phyloP scores from a whole-genome alignment of 179 eudicot species.

The Silene coronaria region DNA sequence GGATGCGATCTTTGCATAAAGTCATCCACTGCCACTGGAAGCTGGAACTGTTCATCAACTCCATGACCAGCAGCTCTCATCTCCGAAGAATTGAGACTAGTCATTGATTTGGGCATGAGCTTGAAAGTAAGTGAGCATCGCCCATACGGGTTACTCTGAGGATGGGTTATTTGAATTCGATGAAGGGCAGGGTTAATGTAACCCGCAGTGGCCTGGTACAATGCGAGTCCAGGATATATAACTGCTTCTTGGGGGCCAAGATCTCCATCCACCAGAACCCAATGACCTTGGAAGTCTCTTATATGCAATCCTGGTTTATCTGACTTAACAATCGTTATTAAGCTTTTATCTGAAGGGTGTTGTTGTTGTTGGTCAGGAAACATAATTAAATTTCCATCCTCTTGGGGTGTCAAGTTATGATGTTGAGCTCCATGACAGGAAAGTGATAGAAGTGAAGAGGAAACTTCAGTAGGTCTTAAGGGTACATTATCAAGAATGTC shows the following conservation, averaged over 20 bases:
- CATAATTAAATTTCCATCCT: constrained; percentile 68
- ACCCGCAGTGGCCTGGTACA: constrained; percentile 94
- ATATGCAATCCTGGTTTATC: constrained; percentile 77
- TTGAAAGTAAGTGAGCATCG: constrained; percentile 78
- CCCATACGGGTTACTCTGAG: constrained; percentile 62
- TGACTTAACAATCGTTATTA: constrained; percentile 72
- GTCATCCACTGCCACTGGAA: constrained; percentile 90
- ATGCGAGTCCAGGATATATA: constrained; percentile 81
- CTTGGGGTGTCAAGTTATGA: constrained; percentile 62
- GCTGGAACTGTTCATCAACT: constrained; percentile 93
- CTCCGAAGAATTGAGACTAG: constrained; percentile 75
- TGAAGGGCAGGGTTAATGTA: constrained; percentile 69
- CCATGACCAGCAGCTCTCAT: constrained; percentile 99
- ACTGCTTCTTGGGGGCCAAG: constrained; percentile 88
- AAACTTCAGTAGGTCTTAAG: constrained; percentile 67
- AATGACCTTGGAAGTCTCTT: constrained; percentile 76
- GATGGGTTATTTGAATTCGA: constrained; percentile 52
- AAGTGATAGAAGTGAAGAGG: constrained; percentile 79
- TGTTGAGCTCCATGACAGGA: constrained; percentile 82
- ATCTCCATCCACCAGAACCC: constrained; percentile 83
- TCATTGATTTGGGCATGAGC: constrained; percentile 93
- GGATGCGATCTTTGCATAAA: constrained; percentile 88
- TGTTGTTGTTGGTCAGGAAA: constrained; percentile 72
- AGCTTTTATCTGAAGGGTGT: constrained; percentile 67
- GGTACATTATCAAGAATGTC: constrained; percentile 95